Evolutionary conservation across 2,329 filamentous ascomycete genomes (phyloP), one percentile per base, ranked within the genome.

Genomic region (Monosporascus sp.): DNA sequence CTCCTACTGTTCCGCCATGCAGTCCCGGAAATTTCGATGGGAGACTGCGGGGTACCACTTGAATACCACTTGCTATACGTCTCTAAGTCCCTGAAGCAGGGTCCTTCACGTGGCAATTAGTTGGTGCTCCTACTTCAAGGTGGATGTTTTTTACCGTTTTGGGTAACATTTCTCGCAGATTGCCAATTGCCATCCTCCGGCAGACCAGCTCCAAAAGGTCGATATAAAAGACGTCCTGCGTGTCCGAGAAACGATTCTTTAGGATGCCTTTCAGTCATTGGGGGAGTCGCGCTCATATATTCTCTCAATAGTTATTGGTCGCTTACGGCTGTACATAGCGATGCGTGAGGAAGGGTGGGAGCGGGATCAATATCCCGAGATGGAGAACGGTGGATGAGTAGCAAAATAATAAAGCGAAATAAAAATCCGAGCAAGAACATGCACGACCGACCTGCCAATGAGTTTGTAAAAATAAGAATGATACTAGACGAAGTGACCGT

Each of bases 191-290:
- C 51, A 59, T 65, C 60, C 53, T 63, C 64, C 52, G 63, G 54
- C 58, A 61, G 64, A 38, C 56, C 56, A 51, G 58, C 44, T 44
- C 56, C 59, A 40, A 59, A 60, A 40, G 65, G 63, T 52, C 60
- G 53, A 49, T 64, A 58, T 48, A 62, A 64, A 59, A 67, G 64
- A 56, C 65, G 64, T 57, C 65, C 65, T 62, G 64, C 61, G 57
- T 64, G 57, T 49, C 65, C 65, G 52, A 66, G 52, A 52, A 59
- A 61, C 24, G 65, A 66, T 60, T 67, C 65, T 41, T 58, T 55
- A 45, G 63, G 52, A 57, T 59, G 61, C 50, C 60, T 64, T 61
- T 67, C 64, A 67, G 64, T 65, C 65, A 67, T 67, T 59, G 64
- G 64, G 62, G 61, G 61, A 61, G 53, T 59, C 52, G 44, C 57